Evolutionary conservation across 202 grass and related monocot species (phyloP), one percentile per base, ranked within the genome.

Genomic region (Cymbopogon flexuosus): DNA sequence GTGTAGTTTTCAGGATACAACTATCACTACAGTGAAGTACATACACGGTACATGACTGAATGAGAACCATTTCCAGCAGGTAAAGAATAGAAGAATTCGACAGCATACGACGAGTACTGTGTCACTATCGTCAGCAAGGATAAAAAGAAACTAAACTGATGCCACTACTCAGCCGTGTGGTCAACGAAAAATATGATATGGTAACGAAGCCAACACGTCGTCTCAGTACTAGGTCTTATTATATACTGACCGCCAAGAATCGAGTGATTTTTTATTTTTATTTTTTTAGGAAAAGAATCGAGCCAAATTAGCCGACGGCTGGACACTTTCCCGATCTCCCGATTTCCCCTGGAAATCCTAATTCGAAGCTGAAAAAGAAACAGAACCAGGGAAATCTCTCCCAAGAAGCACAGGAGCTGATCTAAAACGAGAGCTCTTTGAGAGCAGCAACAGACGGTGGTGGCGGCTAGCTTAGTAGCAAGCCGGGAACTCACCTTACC

Each of bases 221-320:
- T 51, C 29, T 78, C 21, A 33, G 64, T 68, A n/a, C n/a, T n/a
- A 51, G 58, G 65, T 81, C 77, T 72, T 59, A 72, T 67, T 58
- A 72, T 36, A 72, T 27, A 71, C 13, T 29, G 56, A 5, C 10
- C n/a, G 13, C 47, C 27, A 45, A 57, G 35, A 59, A 24, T 59
- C 19, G 29, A 83, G 27, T 27, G 27, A 27, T 27, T 27, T 27
- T 27, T 27, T n/a, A n/a, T n/a, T n/a, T n/a, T n/a, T n/a, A n/a
- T n/a, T 27, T 27, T 27, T 27, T 27, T 1, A 27, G 27, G 27
- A 27, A 27, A 27, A 27, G 27, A 27, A 27, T 27, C 27, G 27
- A 27, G 1, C 60, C 27, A 46, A 61, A 65, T 49, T 2, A 59
- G 23, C 63, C 15, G 34, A 37, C 45, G 10, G 31, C 31, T 6